Conservation (phyloP, 176 grass and related monocot genomes). For the Oryza coarctata region DNA sequence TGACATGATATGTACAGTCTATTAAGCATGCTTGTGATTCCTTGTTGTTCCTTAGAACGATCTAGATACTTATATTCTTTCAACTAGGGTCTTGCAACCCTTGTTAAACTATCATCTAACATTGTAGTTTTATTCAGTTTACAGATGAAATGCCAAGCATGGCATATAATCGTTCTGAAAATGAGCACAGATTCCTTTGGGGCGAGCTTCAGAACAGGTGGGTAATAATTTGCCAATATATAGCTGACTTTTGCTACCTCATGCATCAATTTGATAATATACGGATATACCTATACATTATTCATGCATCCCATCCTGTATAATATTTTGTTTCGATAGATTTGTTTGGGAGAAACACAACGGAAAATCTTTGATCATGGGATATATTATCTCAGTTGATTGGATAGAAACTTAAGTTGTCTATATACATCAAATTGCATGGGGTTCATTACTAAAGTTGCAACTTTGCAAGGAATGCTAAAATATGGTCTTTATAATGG, state of each 20-base stretch:
- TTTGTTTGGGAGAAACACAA: not conserved
- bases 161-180: slow-evolving; percentile 39
- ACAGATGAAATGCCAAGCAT: slow-evolving; percentile 35
- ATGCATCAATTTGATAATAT: not conserved
- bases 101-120: slow-evolving; percentile 33
- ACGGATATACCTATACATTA: not conserved
- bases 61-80: not conserved
- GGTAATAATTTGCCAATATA: slow-evolving; percentile 17
- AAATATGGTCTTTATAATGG: not conserved
- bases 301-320: not conserved
- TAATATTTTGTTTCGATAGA: not conserved
- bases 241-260: slow-evolving; percentile 5
- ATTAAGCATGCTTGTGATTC: not conserved
- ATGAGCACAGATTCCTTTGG: slow-evolving; percentile 36
- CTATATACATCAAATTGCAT: not conserved
- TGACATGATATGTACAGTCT: not conserved
- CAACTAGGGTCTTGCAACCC: not conserved
- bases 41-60: not conserved
- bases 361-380: not conserved
- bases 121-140: slow-evolving; percentile 51
- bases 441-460: not conserved
- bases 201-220: slow-evolving; percentile 40
- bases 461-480: not conserved
- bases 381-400: not conserved
- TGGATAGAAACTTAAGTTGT: not conserved